Base-by-base conservation (phyloP, 2,329 filamentous ascomycete genomes). In the Fusarium acutatum region DNA sequence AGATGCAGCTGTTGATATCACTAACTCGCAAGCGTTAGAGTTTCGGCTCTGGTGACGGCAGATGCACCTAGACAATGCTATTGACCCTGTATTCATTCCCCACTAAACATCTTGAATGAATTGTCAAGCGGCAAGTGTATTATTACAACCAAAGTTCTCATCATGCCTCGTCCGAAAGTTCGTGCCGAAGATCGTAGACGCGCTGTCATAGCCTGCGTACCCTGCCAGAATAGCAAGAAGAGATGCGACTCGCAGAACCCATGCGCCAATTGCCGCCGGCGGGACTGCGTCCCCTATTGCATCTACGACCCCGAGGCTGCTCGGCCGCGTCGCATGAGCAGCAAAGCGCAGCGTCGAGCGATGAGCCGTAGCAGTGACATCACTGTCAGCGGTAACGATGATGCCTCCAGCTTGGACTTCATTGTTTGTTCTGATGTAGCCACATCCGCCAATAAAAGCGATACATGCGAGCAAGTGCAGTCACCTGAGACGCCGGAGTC, bases 131-230 rank as follows among this genome's bases (percentile, higher is more conserved):
- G 18, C 24, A 47, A 26, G 17, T 20, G 54, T 11, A 56, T 30
- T 6, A 46, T 6, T 6, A 15, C 8, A 22, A 18, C 8, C 11
- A 28, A 20, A 1, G 4, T 22, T 1, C 24, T 30, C 20, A 10
- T 28, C 7, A 59, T 59, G 56, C 56, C 56, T 50, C 56, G 56
- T 20, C 56, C 56, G 5, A 59, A 59, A 20, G 56, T 59, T 7
- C 56, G 56, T 3, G 32, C 24, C 0, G 41, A 59, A 20, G 56
- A 59, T 50, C 56, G 56, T 24, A 59, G 56, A 50, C 56, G 56
- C 41, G 41, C 41, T 30, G 56, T 59, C 15, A 50, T 50, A 14
- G 56, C 56, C 2, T 59, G 56, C 41, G 56, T 59, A 5, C 56
- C 56, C 3, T 59, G 56, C 3, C 56, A 59, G 18, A 59, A 30